Base-by-base conservation (phyloP, 2,329 filamentous ascomycete genomes). In the Fusarium tjaetaba region DNA sequence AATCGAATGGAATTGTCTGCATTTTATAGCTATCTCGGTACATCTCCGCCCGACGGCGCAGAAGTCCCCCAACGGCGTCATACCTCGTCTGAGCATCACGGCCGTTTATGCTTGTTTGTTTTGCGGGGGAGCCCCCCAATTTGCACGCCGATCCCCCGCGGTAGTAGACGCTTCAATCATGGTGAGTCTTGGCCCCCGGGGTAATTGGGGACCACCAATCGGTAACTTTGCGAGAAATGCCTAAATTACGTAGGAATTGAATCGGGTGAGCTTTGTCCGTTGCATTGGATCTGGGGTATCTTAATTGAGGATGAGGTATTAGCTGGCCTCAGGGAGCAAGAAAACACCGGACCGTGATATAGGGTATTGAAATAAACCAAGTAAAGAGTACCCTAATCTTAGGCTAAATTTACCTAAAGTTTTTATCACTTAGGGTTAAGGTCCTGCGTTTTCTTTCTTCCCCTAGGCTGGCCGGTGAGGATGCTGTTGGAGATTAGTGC, bases 81-180 rank as follows among this genome's bases (percentile, higher is more conserved):
- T 51, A 41, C 24, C 56, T 58, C 11, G 42, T 57, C 60, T 58
- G 16, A 51, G 68, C 39, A 68, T 51, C 61, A 64, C 7, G 16
- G 32, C 65, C 65, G 51, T 45, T 18, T 30, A 34, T 61, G 20
- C 46, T 28, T 60, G 61, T 43, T 36, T 51, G 46, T 52, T 61
- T 58, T 61, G 69, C 65, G 72, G 58, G 55, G 52, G 34, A 45
- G 36, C n/a, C 52, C 51, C 56, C 56, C 68, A 57, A 58, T 62
- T 34, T 36, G 51, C 48, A 30, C 45, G 71, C 49, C 71, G 71
- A 73, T 73, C 71, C 71, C 71, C 71, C 71, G 71, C 71, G 41
- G 59, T 51, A 36, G 71, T 56, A 55, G 71, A 72, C 71, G 71
- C 71, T 65, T 72, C 71, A 73, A 73, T 74, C 71, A 73, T 57